Evolutionary conservation across 768 basidiomycete species (phyloP), one percentile per base, ranked within the genome.

Genomic region (Omphalotus guepiniiformis): DNA sequence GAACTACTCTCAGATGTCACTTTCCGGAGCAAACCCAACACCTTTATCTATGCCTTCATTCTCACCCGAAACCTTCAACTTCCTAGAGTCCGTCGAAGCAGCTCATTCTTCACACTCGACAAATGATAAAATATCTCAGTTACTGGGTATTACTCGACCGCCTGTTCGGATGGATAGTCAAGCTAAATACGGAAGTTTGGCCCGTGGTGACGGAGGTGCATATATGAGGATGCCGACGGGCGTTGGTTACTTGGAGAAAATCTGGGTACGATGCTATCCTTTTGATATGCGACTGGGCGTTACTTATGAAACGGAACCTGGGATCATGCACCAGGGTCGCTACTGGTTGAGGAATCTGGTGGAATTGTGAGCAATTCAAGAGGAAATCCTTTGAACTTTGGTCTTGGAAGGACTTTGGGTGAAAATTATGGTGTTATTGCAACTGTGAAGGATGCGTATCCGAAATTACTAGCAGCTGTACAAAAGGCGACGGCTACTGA

Each of bases 111-210:
- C 92, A n/a, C 89, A 93, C 51, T 80, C 82, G 2, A 86, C 92
- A 64, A 93, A 87, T 59, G 79, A 80, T 27, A 75, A 74, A 18
- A 85, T 97, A 28, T 82, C 88, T 0, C 58, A 75, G 26, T 55
- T 83, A 4, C 70, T 97, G 21, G 76, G 76, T 2, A 76, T 96
- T 46, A 80, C 81, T 15, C 69, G 76, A 2, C 61, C 75, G 0
- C 83, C 88, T 7, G 72, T 82, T 13, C 75, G 91, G 16, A 96
- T 98, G 93, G 95, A 98, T 63, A 90, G 87, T 61, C 94, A 97
- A 64, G 93, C 93, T 1, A 99, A 98, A 67, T 98, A 98, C 55
- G 81, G 85, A 25, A 83, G 84, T 58, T 78, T 98, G 12, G 82
- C 83, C 4, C 71, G 94, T 34, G 93, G 94, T 0, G 88, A 95